Percentiles rank a stretch among this genome's conserved stretches.
Evolutionary conservation across 164 flowering plant species (phyloP).

Genomic region (Saururus chinensis): DNA sequence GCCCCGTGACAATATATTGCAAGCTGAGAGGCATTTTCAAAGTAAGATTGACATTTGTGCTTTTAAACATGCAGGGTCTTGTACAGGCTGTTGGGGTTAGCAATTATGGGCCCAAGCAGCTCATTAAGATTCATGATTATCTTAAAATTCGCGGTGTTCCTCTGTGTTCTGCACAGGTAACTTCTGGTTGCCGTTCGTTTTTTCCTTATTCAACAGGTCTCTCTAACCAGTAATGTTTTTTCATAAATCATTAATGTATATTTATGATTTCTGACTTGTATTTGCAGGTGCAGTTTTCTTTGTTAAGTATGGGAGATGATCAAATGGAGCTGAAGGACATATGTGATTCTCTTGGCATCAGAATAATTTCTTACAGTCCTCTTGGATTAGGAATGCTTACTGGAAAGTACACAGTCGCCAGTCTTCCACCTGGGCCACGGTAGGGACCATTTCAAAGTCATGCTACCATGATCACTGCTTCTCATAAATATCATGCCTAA

Average conservation of each 20-base stretch:
- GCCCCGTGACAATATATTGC: neutral
- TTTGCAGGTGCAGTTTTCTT: slow-evolving; percentile 81
- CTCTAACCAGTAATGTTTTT: neutral
- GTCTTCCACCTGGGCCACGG: slow-evolving; percentile 85
- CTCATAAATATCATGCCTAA: no score
- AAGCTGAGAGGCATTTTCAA: no score
- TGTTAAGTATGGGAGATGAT: slow-evolving; percentile 70
- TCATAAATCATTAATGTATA: neutral
- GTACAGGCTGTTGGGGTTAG: slow-evolving; percentile 93
- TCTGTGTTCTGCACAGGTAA: slow-evolving; percentile 52
- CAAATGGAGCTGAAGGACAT: slow-evolving; percentile 69
- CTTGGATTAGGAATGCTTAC: slow-evolving; percentile 98
- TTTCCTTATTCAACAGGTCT: neutral
- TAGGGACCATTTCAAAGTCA: slow-evolving; percentile 5
- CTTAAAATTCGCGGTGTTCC: slow-evolving; percentile 65
- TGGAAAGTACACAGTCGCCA: slow-evolving; percentile 69
- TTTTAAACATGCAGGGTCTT: slow-evolving; percentile 74
- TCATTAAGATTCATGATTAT: slow-evolving; percentile 60
- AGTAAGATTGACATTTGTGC: neutral
- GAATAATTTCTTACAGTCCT: slow-evolving; percentile 83
- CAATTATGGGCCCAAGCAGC: slow-evolving; percentile 91
- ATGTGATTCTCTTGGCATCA: slow-evolving; percentile 73
- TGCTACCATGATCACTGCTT: neutral
- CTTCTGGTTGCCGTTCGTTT: neutral
- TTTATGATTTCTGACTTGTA: neutral